Evolutionary conservation across 345 rosid genomes (phyloP), one percentile per base, ranked within the genome.

Genomic region (Gossypium longicalyx): DNA sequence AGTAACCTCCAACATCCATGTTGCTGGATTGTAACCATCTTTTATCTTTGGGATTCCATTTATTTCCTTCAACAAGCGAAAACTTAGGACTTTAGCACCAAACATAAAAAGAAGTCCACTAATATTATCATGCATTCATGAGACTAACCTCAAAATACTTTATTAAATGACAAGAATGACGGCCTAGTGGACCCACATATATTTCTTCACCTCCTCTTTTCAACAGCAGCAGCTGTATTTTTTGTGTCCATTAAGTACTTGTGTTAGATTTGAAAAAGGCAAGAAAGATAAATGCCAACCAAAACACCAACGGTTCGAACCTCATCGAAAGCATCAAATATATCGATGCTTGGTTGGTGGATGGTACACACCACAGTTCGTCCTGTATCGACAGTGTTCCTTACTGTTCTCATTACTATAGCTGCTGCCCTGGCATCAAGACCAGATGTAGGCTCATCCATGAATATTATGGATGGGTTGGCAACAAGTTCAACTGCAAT

Each of bases 401-500:
- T 83, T 38, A 89, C 94, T 0, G 94, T 85, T 83, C 94, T 85
- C 91, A 89, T 89, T 10, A 86, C 91, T 19, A 88, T 86, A n/a
- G 94, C 94, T 19, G 94, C 91, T 2, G 91, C 94, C 57, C 90
- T 83, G n/a, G 94, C 94, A 84, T 89, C 91, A 27, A 88, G 88
- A 43, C 89, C 91, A 7, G 91, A 86, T 23, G 94, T 90, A 44
- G 94, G 94, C 76, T 90, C 91, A 44, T 90, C 94, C 91, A 90
- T 88, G 82, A 90, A 90, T 66, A 86, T 90, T 76, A 90, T 88
- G 9, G 89, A 85, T 9, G 94, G 94, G 70, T 90, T 90, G n/a
- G 90, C 89, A 13, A 88, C 88, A 17, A 88, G 91, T 77, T 90
- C 91, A 27, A 88, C 91, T 2, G 91, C 94, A 61, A 88, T 82